These are phyloP conservation scores for Pseudocercospora musae DNA, from an alignment of 2,329 filamentous ascomycete genomes.

Conservation along the genomic window DNA sequence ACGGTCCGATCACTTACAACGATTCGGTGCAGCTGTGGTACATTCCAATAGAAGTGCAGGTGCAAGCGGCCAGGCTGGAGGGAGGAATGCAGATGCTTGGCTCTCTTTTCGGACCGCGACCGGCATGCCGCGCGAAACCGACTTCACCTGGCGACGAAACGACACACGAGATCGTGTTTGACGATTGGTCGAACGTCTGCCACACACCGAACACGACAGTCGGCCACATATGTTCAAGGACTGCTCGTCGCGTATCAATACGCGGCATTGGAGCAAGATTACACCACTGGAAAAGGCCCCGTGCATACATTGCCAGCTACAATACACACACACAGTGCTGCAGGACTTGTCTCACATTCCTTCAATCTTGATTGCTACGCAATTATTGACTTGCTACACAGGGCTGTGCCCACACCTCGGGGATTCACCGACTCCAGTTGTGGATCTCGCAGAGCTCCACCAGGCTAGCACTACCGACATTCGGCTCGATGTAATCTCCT, in stretches of 20 bases:
- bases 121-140: conserved; percentile 8
- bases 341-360: not conserved
- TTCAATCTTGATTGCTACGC: not conserved
- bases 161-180: not conserved
- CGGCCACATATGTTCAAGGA: not conserved
- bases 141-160: conserved; percentile 1
- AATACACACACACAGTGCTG: not conserved
- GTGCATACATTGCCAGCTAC: not conserved
- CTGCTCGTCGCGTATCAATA: not conserved
- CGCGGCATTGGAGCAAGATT: not conserved
- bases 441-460: not conserved
- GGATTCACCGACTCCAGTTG: not conserved
- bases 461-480: not conserved
- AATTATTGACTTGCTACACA: not conserved
- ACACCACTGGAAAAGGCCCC: not conserved
- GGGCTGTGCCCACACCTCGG: not conserved
- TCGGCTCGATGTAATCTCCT: not conserved
- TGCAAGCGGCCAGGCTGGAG: not conserved
- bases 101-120: conserved; percentile 1
- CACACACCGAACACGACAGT: not conserved
- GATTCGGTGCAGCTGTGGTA: not conserved
- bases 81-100: conserved; percentile 1
- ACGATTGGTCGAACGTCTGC: not conserved
- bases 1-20: not conserved
- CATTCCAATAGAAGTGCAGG: not conserved